Percentiles rank a stretch among this genome's conserved stretches.
phyloP scores from a whole-genome alignment of 2,329 filamentous ascomycete species.

The Boeremia lycopersici region DNA sequence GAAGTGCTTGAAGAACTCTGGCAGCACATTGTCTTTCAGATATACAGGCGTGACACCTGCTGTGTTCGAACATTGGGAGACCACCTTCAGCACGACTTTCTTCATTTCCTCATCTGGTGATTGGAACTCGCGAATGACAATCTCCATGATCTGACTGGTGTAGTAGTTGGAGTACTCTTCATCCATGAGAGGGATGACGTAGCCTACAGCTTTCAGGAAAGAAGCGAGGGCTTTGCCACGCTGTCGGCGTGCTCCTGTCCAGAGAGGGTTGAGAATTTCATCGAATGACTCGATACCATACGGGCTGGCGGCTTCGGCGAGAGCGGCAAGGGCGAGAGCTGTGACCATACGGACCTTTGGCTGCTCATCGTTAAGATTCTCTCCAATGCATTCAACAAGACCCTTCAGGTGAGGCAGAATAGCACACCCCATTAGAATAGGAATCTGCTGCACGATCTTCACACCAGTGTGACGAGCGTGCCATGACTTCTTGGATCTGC shows the following conservation, averaged over 20 bases:
- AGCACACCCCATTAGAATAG: slow-evolving; percentile 97
- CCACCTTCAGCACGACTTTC: slow-evolving; percentile 96
- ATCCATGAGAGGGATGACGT: slow-evolving; percentile 98
- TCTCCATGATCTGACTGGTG: slow-evolving; percentile 98
- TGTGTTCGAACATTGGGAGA: slow-evolving; percentile 93
- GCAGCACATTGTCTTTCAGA: slow-evolving; percentile 90
- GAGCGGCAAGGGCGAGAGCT: slow-evolving; percentile 88
- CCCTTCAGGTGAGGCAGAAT: slow-evolving; percentile 95
- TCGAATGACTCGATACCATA: slow-evolving; percentile 99
- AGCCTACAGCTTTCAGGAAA: slow-evolving; percentile 96
- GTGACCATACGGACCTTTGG: slow-evolving; percentile 97
- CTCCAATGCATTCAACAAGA: slow-evolving; percentile 92
- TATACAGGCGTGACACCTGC: slow-evolving; percentile 95
- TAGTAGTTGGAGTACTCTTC: slow-evolving; percentile 99
- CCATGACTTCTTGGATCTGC: slow-evolving; percentile 98
- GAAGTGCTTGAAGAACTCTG: slow-evolving; percentile 98
- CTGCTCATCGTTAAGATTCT: slow-evolving; percentile 96
- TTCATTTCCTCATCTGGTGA: slow-evolving; percentile 99
- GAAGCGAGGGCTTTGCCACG: slow-evolving; percentile 94
- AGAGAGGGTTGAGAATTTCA: slow-evolving; percentile 94
- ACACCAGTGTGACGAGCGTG: slow-evolving; percentile 97
- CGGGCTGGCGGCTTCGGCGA: slow-evolving; percentile 94
- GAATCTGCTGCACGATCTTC: slow-evolving; percentile 98
- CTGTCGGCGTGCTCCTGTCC: slow-evolving; percentile 95
- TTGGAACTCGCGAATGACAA: slow-evolving; percentile 91